Conservation (phyloP, 2,329 filamentous ascomycete species). For the Stenocarpella maydis region DNA sequence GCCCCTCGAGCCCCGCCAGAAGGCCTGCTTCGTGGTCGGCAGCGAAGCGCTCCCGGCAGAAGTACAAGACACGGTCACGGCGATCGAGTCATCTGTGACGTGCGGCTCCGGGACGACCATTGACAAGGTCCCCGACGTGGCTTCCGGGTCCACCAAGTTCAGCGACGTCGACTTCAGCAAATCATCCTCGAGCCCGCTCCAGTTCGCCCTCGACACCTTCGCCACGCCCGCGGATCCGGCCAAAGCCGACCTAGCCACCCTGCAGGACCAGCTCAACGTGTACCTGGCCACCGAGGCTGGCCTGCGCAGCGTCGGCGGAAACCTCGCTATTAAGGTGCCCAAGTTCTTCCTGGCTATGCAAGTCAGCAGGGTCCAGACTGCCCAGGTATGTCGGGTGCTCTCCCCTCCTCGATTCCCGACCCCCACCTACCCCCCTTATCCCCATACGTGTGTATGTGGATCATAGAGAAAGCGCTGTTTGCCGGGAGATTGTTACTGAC, state of each 20-base stretch:
- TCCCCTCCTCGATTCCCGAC: too few relatives aligned
- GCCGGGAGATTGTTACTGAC: neutral
- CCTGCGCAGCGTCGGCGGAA: conserved; percentile 61
- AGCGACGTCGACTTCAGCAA: conserved; percentile 64
- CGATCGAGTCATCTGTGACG: conserved; percentile 55
- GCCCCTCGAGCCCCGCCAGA: conserved; percentile 42
- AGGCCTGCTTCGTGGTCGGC: conserved; percentile 64
- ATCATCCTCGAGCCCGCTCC: conserved; percentile 55
- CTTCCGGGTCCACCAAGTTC: conserved; percentile 58
- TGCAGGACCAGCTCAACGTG: conserved; percentile 62
- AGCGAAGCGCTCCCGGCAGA: conserved; percentile 59
- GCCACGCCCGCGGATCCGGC: conserved; percentile 59
- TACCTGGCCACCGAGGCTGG: conserved; percentile 69
- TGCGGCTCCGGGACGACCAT: conserved; percentile 60
- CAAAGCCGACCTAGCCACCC: conserved; percentile 56
- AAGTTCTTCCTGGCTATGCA: conserved; percentile 71
- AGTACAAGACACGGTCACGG: conserved; percentile 51
- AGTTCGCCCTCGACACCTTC: conserved; percentile 63
- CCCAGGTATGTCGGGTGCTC: conserved; percentile 42
- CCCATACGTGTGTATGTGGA: neutral
- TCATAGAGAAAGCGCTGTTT: neutral
- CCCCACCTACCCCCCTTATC: too few relatives aligned
- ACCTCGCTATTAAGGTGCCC: conserved; percentile 65
- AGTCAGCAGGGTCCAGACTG: conserved; percentile 65
- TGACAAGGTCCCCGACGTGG: conserved; percentile 63